phyloP scores from a whole-genome alignment of 768 basidiomycete species.

The Amanita subjunquillea region DNA sequence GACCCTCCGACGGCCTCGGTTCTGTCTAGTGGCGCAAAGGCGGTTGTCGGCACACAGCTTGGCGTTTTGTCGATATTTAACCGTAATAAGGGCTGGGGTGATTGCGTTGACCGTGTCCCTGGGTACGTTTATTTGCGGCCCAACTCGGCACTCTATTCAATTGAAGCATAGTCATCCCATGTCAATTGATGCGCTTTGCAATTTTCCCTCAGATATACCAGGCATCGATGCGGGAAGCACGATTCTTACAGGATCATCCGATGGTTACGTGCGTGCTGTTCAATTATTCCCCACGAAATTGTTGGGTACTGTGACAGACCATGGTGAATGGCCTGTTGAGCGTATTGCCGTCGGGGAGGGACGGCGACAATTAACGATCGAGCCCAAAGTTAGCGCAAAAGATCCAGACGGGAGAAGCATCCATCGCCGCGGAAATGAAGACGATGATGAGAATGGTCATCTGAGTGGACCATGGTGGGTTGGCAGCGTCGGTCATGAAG shows the following conservation, averaged over 20 bases:
- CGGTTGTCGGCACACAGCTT: slow-evolving; percentile 81
- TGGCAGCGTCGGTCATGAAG: slow-evolving; percentile 90
- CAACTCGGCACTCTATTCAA: slow-evolving; percentile 3
- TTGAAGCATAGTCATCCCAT: slow-evolving; percentile 61
- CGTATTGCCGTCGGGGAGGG: slow-evolving; percentile 57
- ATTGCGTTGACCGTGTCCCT: slow-evolving; percentile 85
- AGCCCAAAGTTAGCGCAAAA: slow-evolving; percentile 11
- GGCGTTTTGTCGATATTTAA: slow-evolving; percentile 90
- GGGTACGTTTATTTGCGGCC: slow-evolving; percentile 39
- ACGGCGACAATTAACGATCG: slow-evolving; percentile 19
- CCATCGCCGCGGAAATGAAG: slow-evolving; percentile 8
- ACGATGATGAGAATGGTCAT: slow-evolving; percentile 10
- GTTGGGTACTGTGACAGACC: slow-evolving; percentile 83
- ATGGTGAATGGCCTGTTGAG: slow-evolving; percentile 89
- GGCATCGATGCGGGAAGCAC: slow-evolving; percentile 55
- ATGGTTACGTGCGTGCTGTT: slow-evolving; percentile 82
- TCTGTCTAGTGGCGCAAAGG: slow-evolving; percentile 54
- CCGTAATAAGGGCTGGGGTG: slow-evolving; percentile 77
- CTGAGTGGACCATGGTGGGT: slow-evolving; percentile 57
- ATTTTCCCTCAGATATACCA: slow-evolving; percentile 52
- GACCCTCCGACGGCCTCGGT: not conserved
- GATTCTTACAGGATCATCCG: slow-evolving; percentile 85
- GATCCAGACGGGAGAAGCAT: not conserved
- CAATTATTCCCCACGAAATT: slow-evolving; percentile 85
- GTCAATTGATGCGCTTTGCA: slow-evolving; percentile 81